Evolutionary conservation across 2,329 filamentous ascomycete species (phyloP).

Genomic region (Pestalotiopsis sp.): DNA sequence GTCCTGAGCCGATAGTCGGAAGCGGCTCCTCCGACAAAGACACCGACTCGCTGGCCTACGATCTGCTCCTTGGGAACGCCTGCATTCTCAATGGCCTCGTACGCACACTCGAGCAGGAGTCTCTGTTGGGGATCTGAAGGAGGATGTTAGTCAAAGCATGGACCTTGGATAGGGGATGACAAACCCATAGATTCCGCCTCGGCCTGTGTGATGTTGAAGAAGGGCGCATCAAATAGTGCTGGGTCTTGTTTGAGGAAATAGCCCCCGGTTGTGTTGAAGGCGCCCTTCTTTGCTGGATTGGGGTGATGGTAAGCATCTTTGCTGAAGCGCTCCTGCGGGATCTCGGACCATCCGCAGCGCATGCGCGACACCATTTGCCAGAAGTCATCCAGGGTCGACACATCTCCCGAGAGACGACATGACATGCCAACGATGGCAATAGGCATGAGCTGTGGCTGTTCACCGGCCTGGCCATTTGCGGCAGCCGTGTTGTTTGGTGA

Average conservation of each 20-base stretch:
- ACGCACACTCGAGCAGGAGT: constrained; percentile 33
- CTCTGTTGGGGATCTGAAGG: constrained; percentile 31
- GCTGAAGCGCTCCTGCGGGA: constrained; percentile 36
- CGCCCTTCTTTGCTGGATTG: constrained; percentile 34
- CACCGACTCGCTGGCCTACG: constrained; percentile 16
- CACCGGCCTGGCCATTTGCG: constrained; percentile 18
- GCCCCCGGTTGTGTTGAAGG: constrained; percentile 33
- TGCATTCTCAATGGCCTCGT: constrained; percentile 29
- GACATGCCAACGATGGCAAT: constrained; percentile 37
- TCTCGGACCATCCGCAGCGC: constrained; percentile 30
- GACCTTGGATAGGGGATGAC: constrained; percentile 4
- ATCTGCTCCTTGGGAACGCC: constrained; percentile 19
- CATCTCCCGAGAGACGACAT: constrained; percentile 32
- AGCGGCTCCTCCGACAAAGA: constrained; percentile 15
- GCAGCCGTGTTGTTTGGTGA: neutral
- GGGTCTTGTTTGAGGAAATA: constrained; percentile 36
- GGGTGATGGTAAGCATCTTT: constrained; percentile 36
- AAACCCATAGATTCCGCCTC: constrained; percentile 38
- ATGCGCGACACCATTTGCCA: constrained; percentile 32
- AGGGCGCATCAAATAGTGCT: constrained; percentile 33
- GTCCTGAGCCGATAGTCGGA: constrained; percentile 17
- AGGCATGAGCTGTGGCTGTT: constrained; percentile 34
- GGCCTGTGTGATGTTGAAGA: constrained; percentile 38
- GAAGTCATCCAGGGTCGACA: constrained; percentile 33
- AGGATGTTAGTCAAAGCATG: neutral